Evolutionary conservation across 2,329 filamentous ascomycete species (phyloP).

Genomic region (Taxawa tesnikishii): DNA sequence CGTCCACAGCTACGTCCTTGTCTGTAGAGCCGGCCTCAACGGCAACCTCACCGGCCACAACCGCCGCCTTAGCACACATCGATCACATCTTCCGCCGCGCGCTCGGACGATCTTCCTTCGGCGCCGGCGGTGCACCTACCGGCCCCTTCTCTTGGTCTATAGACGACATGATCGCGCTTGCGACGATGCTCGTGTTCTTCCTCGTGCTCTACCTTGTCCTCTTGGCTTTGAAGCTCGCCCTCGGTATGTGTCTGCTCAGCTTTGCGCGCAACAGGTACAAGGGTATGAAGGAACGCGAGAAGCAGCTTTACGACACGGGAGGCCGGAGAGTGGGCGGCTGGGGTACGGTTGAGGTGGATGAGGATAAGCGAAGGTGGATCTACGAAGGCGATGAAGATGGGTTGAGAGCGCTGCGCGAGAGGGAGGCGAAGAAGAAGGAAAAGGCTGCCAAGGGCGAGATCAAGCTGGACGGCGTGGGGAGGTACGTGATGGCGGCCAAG

Average conservation of each 20-base stretch:
- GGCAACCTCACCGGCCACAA: conserved; percentile 54
- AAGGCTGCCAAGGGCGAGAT: conserved; percentile 31
- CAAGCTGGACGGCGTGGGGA: conserved; percentile 50
- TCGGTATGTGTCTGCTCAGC: conserved; percentile 77
- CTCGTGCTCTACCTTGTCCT: conserved; percentile 75
- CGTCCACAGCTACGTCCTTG: conserved; percentile 36
- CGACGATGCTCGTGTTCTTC: conserved; percentile 79
- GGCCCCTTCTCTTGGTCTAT: conserved; percentile 40
- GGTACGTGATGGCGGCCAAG: conserved; percentile 95
- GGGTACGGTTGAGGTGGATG: conserved; percentile 76
- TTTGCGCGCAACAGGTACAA: conserved; percentile 71
- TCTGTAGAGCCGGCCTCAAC: conserved; percentile 25
- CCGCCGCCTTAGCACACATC: conserved; percentile 65
- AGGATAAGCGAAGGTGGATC: conserved; percentile 75
- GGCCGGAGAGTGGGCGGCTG: conserved; percentile 70
- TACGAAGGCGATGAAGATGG: conserved; percentile 75
- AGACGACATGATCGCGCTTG: conserved; percentile 61
- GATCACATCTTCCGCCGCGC: conserved; percentile 67
- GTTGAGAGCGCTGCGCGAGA: conserved; percentile 45
- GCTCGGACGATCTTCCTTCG: conserved; percentile 62
- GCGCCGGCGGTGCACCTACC: conserved; percentile 21
- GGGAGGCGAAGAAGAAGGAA: conserved; percentile 50
- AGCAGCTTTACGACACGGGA: conserved; percentile 45
- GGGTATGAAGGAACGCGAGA: conserved; percentile 60
- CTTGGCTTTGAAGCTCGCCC: conserved; percentile 59